Evolutionary conservation across 352 stramenopile genomes (phyloP), one percentile per base, ranked within the genome.

Genomic region (Halophytophthora polymorphica): DNA sequence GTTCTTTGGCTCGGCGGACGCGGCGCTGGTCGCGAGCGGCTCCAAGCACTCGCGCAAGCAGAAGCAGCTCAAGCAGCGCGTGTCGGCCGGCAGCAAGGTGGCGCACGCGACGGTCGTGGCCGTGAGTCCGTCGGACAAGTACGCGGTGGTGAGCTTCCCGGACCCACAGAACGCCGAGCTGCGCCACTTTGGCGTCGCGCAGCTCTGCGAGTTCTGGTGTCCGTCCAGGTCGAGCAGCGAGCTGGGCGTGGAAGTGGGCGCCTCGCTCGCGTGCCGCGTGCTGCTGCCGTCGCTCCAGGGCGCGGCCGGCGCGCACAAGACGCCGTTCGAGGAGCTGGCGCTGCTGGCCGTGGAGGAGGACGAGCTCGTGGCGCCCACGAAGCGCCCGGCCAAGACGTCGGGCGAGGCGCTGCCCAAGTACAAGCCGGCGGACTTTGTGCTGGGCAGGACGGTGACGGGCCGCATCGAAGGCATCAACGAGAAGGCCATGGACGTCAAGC

Each of bases 391-490:
- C 19, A 71, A 71, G 21, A 59, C 56, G 25, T 59, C 58, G 19
- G 34, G 56, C 7, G 68, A 77, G 23, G 69, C 78, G 14, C 33
- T 92, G 61, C 83, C 85, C 10, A 93, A 93, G 58, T 95, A 95
- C 56, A 31, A 50, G 2, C 58, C 57, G 42, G 61, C 75, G 3
- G 81, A 91, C 41, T 46, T 95, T 2, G 56, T 61, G 29, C 59
- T 92, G 13, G 83, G 86, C 13, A 81, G 80, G 58, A 67, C 69
- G 13, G 56, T 95, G 50, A 90, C 73, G 1, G 86, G 83, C 33
- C 61, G 78, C 18, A 82, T 95, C 54, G 50, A 69, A 15, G 65
- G 68, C 17, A 91, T 95, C 70, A 90, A 89, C 48, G 83, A 95
- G 54, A 66, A 75, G 57, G 66, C 67, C 43, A 90, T 95, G 67